Base-by-base conservation (phyloP, 2,329 filamentous ascomycete genomes). In the Penicillium frequentans region DNA sequence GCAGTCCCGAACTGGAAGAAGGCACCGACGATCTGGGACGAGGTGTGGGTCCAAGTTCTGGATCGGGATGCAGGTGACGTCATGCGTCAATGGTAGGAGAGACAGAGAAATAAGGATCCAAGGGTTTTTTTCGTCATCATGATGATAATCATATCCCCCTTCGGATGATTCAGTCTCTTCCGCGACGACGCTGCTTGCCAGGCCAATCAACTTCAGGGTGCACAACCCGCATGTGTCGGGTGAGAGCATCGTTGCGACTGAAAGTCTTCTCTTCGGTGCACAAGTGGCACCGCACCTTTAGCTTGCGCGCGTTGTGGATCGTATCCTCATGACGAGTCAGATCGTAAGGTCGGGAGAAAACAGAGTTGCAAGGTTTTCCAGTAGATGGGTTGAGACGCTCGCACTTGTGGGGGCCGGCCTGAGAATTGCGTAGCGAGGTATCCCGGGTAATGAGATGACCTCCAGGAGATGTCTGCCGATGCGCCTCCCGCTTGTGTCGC, bases 221-320 rank as follows among this genome's bases (percentile, higher is more conserved):
- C 62, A 96, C 93, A 49, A 97, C 93, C 35, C 92, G 87, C 83
- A 96, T 96, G 73, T 99, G 95, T 59, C 95, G 83, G 14, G 93
- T 98, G 48, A 98, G 82, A 1, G 95, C 95, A 78, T 99, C 95
- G 62, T 93, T 95, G 56, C 95, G 87, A 66, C 92, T 96, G 71
- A 99, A 99, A 0, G 91, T 96, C 83, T 98, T 98, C 70, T 98
- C 93, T 68, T 98, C 93, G 1, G 90, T 92, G 77, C 95, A 99
- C 48, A 96, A 79, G 61, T 93, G 87, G 75, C 95, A 99, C 45
- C 91, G 88, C 8, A 97, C 92, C 80, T 98, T 98, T 74, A 93
- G 88, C 81, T 97, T 97, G 68, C 90, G 87, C 1, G 87, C 88
- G 67, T 97, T 97, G 82, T 98, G 95, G 63, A 98, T 98, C 0